Evolutionary conservation across 2,329 filamentous ascomycete species (phyloP).

Genomic region (Eurotiales sp.): DNA sequence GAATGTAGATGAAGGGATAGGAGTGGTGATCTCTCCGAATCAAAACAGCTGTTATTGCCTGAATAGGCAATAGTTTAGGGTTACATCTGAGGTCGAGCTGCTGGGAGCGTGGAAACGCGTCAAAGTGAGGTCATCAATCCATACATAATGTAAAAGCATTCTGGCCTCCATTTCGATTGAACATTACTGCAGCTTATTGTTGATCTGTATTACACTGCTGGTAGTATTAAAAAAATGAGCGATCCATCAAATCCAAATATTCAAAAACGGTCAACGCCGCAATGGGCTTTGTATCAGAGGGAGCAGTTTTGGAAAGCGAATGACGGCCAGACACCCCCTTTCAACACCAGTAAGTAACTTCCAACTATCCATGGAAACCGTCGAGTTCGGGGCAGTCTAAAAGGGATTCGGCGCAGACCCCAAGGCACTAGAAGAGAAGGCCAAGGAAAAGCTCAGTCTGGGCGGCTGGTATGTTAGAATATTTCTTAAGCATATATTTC

Average conservation of each 20-base stretch:
- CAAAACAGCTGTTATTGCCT: background rate
- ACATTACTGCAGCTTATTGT: background rate
- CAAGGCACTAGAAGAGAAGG: constrained; percentile 56
- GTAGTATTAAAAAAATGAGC: constrained; percentile 18
- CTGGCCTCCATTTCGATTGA: background rate
- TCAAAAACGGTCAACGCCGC: constrained; percentile 47
- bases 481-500: no score
- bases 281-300: constrained; percentile 54
- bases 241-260: constrained; percentile 54
- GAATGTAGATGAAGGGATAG: no score
- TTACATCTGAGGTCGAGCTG: constrained; percentile 8
- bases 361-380: background rate
- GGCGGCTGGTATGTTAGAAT: constrained; percentile 50
- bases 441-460: constrained; percentile 54
- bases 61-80: background rate
- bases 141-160: background rate
- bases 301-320: constrained; percentile 55
- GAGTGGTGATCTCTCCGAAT: no score
- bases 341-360: constrained; percentile 46
- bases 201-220: no score
- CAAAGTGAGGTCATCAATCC: constrained; percentile 28
- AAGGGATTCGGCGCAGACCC: constrained; percentile 38
- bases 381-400: background rate
- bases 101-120: constrained; percentile 18
- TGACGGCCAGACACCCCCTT: constrained; percentile 46